phyloP scores from a whole-genome alignment of 2,329 filamentous ascomycete species.

The Aspergillus pseudoterreus region DNA sequence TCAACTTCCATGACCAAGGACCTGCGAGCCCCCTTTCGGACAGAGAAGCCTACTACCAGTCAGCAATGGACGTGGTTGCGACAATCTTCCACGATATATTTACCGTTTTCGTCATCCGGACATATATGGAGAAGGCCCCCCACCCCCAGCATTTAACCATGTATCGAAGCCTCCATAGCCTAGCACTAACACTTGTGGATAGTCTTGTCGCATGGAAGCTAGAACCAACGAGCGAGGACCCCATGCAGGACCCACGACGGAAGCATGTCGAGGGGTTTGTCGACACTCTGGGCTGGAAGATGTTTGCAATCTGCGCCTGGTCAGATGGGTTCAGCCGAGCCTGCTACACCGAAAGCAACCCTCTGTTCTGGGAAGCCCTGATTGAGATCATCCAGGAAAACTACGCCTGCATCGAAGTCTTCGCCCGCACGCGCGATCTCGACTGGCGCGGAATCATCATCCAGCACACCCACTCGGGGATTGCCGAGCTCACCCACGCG shows the following conservation, averaged over 20 bases:
- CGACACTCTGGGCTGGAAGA: constrained; percentile 19
- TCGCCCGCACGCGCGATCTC: neutral
- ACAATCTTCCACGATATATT: neutral
- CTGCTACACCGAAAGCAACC: neutral
- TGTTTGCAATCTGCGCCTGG: constrained; percentile 24
- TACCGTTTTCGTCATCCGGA: neutral
- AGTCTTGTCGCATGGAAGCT: neutral
- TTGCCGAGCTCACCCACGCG: neutral
- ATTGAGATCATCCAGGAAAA: neutral
- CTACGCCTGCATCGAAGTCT: neutral
- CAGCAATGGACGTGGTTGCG: neutral
- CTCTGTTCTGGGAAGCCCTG: neutral
- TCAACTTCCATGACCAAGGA: no score
- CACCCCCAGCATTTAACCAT: no score
- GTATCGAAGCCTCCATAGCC: no score
- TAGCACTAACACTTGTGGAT: no score
- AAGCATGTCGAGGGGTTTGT: neutral
- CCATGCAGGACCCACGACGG: neutral
- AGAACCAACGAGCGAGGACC: neutral
- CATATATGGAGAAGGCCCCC: no score
- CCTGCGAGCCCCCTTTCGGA: no score
- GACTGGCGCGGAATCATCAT: neutral
- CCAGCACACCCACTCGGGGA: neutral
- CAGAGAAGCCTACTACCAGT: neutral
- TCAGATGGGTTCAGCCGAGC: constrained; percentile 22